Percentiles rank a stretch among this genome's conserved stretches.
phyloP scores from a whole-genome alignment of 2,329 filamentous ascomycete genomes.

The Pleoardoris graminearum region DNA sequence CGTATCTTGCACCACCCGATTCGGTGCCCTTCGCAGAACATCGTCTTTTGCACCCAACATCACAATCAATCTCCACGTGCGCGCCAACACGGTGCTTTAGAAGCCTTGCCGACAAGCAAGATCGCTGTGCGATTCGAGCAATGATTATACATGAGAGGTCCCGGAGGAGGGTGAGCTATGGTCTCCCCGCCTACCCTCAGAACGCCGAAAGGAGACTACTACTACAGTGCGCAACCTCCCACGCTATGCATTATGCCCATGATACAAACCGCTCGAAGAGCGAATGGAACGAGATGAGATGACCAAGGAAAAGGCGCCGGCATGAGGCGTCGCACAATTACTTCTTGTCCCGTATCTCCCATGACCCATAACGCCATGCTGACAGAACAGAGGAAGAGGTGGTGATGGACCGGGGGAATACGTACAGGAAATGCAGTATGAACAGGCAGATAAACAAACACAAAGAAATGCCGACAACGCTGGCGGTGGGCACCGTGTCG shows the following conservation, averaged over 20 bases:
- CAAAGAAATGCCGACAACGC: slow-evolving; percentile 5
- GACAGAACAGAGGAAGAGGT: slow-evolving; percentile 20
- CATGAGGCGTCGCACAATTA: slow-evolving; percentile 20
- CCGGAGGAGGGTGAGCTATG: slow-evolving; percentile 10
- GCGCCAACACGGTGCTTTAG: no score
- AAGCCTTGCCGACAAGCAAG: no score
- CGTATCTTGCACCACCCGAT: no score
- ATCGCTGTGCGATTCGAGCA: background rate
- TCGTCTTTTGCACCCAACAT: no score
- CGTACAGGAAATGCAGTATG: slow-evolving; percentile 1
- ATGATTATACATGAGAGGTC: slow-evolving; percentile 8
- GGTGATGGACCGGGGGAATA: slow-evolving; percentile 1
- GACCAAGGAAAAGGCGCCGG: slow-evolving; percentile 18
- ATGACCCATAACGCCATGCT: slow-evolving; percentile 33
- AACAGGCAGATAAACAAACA: slow-evolving; percentile 3
- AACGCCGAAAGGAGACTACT: slow-evolving; percentile 18
- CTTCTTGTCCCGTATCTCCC: slow-evolving; percentile 18
- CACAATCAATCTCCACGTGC: no score
- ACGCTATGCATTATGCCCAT: slow-evolving; percentile 26
- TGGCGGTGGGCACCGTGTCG: no score
- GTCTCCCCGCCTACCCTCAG: slow-evolving; percentile 20
- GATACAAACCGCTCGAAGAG: background rate
- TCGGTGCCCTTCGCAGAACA: no score
- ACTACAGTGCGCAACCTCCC: slow-evolving; percentile 26
- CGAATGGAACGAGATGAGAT: slow-evolving; percentile 11